Evolutionary conservation across 1,139 yeast genomes (phyloP), one percentile per base, ranked within the genome.

Genomic region (Debaryomyces robertsiae): DNA sequence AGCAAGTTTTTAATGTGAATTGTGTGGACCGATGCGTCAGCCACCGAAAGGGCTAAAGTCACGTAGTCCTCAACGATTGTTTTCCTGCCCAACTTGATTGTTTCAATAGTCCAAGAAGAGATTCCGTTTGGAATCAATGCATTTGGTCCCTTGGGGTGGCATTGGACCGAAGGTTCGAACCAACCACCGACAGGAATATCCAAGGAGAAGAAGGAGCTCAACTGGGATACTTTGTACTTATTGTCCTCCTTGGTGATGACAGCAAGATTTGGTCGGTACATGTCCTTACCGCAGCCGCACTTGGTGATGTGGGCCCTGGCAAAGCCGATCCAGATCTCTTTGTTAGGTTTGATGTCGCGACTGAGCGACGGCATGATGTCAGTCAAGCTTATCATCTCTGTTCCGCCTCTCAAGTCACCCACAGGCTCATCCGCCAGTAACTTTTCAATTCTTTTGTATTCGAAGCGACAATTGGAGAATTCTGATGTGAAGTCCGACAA

Each of bases 291-390:
- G 55, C 82, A 77, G 1, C 79, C 78, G 58, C 81, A 75, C 5
- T 63, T 48, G 36, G 62, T 60, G 10, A 76, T 50, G 48, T 75
- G 78, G 3, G 78, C 66, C 48, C 79, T 63, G 0, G 76, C 77
- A 54, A 76, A 71, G 0, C 79, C 79, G 16, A 75, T 54, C 79
- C 79, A 77, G 44, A 74, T 63, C 46, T 75, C 75, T 36, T 69
- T 58, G 13, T 62, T 61, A 3, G 60, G 55, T n/a, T 24, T 38
- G 32, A 17, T 27, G 1, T 6, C 33, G 17, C n/a, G 14, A 18
- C 11, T 18, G 11, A 17, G n/a, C 14, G 39, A 23, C 9, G 38
- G 39, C 36, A 50, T 34, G 18, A 59, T 35, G 1, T 52, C 42
- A 33, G 55, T 53, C 10, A 61, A 27, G 42, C 55, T 59, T 2